Percentiles rank a stretch among this genome's conserved stretches.
phyloP scores from a whole-genome alignment of 352 stramenopile genomes.

The Globisporangium iwayamae region DNA sequence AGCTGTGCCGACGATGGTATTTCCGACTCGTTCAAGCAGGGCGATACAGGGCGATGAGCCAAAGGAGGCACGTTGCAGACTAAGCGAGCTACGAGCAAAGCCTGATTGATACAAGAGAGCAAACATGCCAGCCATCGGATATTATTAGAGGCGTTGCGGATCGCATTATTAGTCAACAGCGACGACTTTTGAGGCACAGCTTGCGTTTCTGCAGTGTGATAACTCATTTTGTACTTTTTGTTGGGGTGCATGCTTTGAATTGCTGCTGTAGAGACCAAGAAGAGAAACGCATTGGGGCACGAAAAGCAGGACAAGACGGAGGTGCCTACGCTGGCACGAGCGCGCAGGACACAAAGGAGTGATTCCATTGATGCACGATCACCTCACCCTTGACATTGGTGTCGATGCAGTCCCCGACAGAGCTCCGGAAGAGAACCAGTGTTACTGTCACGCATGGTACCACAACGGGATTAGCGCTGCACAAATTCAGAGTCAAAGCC shows the following conservation, averaged over 20 bases:
- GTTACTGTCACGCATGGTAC: conserved; percentile 5
- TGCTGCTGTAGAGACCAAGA: neutral
- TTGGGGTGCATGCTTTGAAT: neutral
- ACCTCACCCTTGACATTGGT: neutral
- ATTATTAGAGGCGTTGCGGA: neutral
- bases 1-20: neutral
- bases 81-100: neutral
- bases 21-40: neutral
- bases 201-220: neutral
- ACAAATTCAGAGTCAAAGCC: conserved; percentile 19
- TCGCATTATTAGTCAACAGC: neutral
- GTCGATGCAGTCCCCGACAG: neutral
- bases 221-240: neutral
- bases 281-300: neutral
- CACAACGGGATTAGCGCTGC: conserved; percentile 15
- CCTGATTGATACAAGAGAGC: neutral
- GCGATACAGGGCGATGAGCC: no score
- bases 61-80: neutral
- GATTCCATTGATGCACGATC: neutral
- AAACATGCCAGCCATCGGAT: neutral
- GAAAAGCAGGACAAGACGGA: neutral
- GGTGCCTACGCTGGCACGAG: neutral
- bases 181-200: neutral
- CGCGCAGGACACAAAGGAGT: neutral
- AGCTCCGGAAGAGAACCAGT: conserved; percentile 7